These are phyloP conservation scores for Flaveria brownii DNA, from an alignment of 129 eudicot species.

Conservation along the genomic window DNA sequence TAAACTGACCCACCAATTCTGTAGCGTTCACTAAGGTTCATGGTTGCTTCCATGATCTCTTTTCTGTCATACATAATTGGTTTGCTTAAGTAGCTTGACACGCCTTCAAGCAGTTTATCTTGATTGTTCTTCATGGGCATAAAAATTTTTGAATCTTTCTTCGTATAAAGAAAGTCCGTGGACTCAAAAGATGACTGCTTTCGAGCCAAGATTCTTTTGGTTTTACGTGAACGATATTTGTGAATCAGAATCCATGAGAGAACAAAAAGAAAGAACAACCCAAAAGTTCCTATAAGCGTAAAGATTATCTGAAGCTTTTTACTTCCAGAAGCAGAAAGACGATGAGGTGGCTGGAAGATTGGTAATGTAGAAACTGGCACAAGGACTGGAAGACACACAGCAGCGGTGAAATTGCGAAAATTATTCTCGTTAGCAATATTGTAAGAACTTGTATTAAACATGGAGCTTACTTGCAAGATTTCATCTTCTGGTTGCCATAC, in stretches of 20 bases:
- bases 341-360: slow-evolving; percentile 35
- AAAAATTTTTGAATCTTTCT: slow-evolving; percentile 39
- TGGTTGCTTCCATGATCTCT: slow-evolving; percentile 76
- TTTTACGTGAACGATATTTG: slow-evolving; percentile 33
- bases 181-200: slow-evolving; percentile 49
- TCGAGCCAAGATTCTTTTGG: slow-evolving; percentile 42
- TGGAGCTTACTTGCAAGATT: slow-evolving; percentile 44
- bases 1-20: slow-evolving; percentile 71
- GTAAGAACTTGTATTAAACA: slow-evolving; percentile 49
- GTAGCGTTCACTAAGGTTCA: slow-evolving; percentile 51
- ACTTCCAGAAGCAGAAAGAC: slow-evolving; percentile 26
- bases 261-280: slow-evolving; percentile 35
- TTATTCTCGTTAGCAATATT: slow-evolving; percentile 47
- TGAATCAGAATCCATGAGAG: slow-evolving; percentile 34
- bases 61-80: slow-evolving; percentile 48
- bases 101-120: slow-evolving; percentile 67
- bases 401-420: slow-evolving; percentile 60
- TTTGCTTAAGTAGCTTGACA: slow-evolving; percentile 70
- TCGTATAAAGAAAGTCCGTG: slow-evolving; percentile 40
- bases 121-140: slow-evolving; percentile 42
- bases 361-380: slow-evolving; percentile 56
- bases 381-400: slow-evolving; percentile 66
- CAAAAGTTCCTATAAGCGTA: slow-evolving; percentile 29
- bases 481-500: slow-evolving; percentile 79
- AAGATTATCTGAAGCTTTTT: slow-evolving; percentile 17